Base-by-base conservation (phyloP, 2,329 filamentous ascomycete species). In the Neurospora crassa region DNA sequence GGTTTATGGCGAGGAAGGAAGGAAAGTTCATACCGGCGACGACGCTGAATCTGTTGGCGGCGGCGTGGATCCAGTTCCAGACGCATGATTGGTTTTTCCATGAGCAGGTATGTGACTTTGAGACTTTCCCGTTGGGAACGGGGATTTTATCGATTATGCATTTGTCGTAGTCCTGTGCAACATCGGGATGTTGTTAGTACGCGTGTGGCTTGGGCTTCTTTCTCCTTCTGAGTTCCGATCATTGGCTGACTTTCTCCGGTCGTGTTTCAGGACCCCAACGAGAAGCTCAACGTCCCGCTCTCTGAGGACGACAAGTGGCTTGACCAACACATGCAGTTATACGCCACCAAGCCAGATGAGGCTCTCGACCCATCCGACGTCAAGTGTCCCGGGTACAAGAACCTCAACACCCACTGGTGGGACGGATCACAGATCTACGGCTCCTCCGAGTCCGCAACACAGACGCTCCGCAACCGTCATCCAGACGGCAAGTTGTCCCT, bases 21-120 rank as follows among this genome's bases (percentile, higher is more conserved):
- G 70, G 67, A 3, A 40, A 42, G 2, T 84, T 84, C 73, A 82
- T 81, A 34, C 82, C 82, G 3, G 83, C 83, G 0, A 84, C 82
- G 0, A 82, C 78, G 1, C 70, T 84, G 71, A 85, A 85, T 70
- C 73, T 85, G 47, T 76, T 85, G 7, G 83, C 83, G 2, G 83
- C 83, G 16, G 83, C 83, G 1, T 85, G 83, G 82, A 84, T 84
- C n/a, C 83, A 85, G 73, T 84, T 84, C 69, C 82, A 84, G 70
- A 80, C 80, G 0, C 83, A 84, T 70, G 82, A 83, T 71, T 83
- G 82, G 82, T 79, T 80, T 69, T 76, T 78, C 47, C 78, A 80
- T 72, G 75, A 78, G 34, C 70, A 72, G 70, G 77, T 76, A 59
- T 59, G 73, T 45, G 20, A 70, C 14, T 18, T 37, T 7, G 14